These are phyloP conservation scores for Lentinula aciculospora DNA, from an alignment of 768 basidiomycete genomes.

Conservation along the genomic window DNA sequence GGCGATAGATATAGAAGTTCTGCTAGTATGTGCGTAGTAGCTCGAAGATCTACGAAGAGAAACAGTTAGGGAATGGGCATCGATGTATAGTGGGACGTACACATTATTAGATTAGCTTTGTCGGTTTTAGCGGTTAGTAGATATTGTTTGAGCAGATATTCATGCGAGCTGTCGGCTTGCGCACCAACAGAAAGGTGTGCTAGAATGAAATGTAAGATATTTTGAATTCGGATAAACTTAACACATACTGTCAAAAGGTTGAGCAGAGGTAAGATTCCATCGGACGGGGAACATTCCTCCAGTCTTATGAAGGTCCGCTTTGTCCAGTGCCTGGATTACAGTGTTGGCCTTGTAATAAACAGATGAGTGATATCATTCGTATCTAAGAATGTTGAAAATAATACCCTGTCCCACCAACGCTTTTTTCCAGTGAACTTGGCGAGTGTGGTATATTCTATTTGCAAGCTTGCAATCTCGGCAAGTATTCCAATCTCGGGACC, in stretches of 20 bases:
- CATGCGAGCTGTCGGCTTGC: conserved; percentile 68
- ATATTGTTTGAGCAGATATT: conserved; percentile 73
- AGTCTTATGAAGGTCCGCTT: conserved; percentile 36
- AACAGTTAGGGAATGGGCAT: neutral
- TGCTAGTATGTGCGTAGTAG: conserved; percentile 56
- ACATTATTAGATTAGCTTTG: conserved; percentile 56
- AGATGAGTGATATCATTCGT: neutral
- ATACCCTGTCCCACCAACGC: conserved; percentile 51
- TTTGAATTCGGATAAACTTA: neutral
- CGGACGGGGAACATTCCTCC: conserved; percentile 61
- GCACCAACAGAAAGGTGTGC: conserved; percentile 56
- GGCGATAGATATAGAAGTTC: conserved; percentile 66
- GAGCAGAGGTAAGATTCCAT: conserved; percentile 48
- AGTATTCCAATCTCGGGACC: conserved; percentile 37
- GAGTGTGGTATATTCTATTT: conserved; percentile 83
- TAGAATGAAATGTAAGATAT: conserved; percentile 12
- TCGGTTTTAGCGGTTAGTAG: conserved; percentile 61
- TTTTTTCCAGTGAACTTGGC: conserved; percentile 72
- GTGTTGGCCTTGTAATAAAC: conserved; percentile 32
- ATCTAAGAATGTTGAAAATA: neutral
- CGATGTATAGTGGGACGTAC: conserved; percentile 31
- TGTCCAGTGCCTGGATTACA: conserved; percentile 42
- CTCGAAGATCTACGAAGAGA: conserved; percentile 52
- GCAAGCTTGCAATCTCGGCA: conserved; percentile 81
- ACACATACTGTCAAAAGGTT: conserved; percentile 41